Conservation (phyloP, 352 stramenopile species). For the Aphanomyces cochlioides region DNA sequence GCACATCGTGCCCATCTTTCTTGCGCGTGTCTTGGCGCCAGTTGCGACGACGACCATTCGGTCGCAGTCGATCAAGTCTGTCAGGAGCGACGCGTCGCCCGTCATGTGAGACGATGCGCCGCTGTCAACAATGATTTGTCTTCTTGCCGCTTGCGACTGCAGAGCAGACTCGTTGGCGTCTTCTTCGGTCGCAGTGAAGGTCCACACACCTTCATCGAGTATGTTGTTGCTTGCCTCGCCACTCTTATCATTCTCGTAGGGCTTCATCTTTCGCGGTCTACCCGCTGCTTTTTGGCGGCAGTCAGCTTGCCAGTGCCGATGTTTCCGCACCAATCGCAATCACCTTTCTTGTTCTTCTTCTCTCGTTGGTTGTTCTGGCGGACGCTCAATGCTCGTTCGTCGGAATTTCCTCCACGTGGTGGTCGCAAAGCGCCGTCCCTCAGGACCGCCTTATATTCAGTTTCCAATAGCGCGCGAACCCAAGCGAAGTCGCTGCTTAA, state of each 20-base stretch:
- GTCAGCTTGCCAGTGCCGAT: neutral
- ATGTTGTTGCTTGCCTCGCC: no score
- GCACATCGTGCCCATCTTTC: slow-evolving; percentile 1
- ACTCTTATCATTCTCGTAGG: no score
- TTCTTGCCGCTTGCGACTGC: no score
- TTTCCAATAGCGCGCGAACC: neutral
- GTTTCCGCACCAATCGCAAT: neutral
- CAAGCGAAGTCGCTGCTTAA: no score
- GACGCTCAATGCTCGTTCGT: no score
- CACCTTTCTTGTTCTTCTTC: neutral
- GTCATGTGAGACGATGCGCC: slow-evolving; percentile 21
- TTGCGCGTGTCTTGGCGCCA: neutral
- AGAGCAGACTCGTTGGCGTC: no score
- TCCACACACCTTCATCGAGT: no score
- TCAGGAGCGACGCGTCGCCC: neutral
- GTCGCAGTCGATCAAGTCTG: neutral
- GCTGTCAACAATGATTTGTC: neutral
- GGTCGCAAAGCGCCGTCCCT: neutral
- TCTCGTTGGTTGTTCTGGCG: neutral
- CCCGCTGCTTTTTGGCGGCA: neutral
- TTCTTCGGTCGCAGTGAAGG: no score
- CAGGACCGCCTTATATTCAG: neutral
- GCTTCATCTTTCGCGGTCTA: no score
- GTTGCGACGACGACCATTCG: slow-evolving; percentile 7
- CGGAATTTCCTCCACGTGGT: no score